Base-by-base conservation (phyloP, 805 yeast species). In the Babjeviella inositovora region DNA sequence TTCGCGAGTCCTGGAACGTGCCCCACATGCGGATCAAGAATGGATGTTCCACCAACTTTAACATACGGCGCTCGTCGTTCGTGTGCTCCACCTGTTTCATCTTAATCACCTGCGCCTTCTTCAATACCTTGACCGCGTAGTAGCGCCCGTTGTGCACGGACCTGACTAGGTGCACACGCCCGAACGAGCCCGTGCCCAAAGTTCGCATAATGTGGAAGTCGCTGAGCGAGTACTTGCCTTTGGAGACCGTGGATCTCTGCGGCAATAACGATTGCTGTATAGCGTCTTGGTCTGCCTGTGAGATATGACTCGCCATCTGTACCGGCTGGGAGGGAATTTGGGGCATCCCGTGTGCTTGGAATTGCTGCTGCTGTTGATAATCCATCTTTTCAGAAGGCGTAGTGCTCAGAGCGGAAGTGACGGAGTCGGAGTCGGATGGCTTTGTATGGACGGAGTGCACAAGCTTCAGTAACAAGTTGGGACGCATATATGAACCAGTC, bases 11-110 rank as follows among this genome's bases (percentile, higher is more conserved):
- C 39, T 66, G 73, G 35, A 60, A 67, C 5, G 73, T 67, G n/a
- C 74, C 74, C 74, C 74, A 67, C 72, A 67, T 65, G 27, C 73
- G 40, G 30, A 64, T 66, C 32, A 67, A 49, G 31, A 66, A 67
- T 5, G 74, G 74, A 35, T 67, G 74, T 32, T 66, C 68, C 8
- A 66, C 67, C 25, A 64, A 47, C 30, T 59, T 62, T 18, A 67
- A 45, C 66, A 67, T 67, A 32, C 72, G 46, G 27, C 74, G 45
- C 42, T 67, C 74, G 37, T 67, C 74, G 35, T 67, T 67, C 11
- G 74, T 66, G 38, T 67, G 74, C 38, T 67, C 74, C 12, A 67
- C 70, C 38, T 67, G 74, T 38, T 67, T 67, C 64, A 65, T 63
- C 33, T 59, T 63, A 8, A 67, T 65, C 23, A 67, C 71, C 34